phyloP scores from a whole-genome alignment of 176 grass and related monocot species.

The Bothriochloa decipiens region DNA sequence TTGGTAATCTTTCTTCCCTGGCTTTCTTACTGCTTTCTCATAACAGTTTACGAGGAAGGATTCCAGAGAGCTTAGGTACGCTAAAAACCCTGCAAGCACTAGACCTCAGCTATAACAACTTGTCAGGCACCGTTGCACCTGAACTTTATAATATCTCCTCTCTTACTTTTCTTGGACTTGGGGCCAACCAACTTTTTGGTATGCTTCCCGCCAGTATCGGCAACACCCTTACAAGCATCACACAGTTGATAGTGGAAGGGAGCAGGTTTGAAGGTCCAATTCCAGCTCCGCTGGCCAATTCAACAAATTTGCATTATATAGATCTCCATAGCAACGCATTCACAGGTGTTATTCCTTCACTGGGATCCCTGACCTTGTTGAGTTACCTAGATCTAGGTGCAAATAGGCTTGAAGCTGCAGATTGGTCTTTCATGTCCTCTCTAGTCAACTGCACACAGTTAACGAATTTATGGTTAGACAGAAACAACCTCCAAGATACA shows the following conservation, averaged over 20 bases:
- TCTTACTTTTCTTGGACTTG: too few species aligned
- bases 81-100: neutral
- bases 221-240: neutral
- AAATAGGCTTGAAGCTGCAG: slow-evolving; percentile 7
- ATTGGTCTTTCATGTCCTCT: neutral
- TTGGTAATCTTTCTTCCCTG: slow-evolving; percentile 42
- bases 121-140: slow-evolving; percentile 1
- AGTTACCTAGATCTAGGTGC: neutral
- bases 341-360: neutral
- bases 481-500: slow-evolving; percentile 7
- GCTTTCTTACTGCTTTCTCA: neutral
- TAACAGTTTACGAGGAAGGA: slow-evolving; percentile 12
- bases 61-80: slow-evolving; percentile 4
- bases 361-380: neutral
- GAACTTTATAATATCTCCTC: too few species aligned
- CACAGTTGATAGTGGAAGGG: neutral
- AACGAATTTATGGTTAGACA: neutral
- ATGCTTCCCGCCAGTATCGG: neutral
- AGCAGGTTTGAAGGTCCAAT: slow-evolving; percentile 27
- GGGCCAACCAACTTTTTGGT: too few species aligned
- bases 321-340: neutral
- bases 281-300: slow-evolving; percentile 5
- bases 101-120: neutral
- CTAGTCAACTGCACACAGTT: neutral
- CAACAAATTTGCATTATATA: neutral